phyloP scores from a whole-genome alignment of 768 basidiomycete genomes.

The Rhizopogon sp. region DNA sequence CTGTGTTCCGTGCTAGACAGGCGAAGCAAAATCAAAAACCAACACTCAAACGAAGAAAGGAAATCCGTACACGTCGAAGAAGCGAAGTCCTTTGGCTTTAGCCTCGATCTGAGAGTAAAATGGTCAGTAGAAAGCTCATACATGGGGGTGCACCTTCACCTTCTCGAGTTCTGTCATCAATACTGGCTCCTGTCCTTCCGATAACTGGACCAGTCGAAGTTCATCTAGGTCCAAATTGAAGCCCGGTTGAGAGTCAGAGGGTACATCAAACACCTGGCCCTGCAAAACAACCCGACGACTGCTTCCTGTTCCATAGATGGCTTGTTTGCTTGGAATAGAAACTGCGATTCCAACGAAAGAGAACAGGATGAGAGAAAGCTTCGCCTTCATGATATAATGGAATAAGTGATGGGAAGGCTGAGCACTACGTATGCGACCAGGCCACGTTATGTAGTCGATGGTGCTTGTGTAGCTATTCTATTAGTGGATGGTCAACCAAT shows the following conservation, averaged over 20 bases:
- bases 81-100: conserved; percentile 72
- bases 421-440: no score
- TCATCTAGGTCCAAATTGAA: conserved; percentile 71
- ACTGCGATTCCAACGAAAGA: background rate
- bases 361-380: background rate
- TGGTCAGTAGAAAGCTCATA: background rate
- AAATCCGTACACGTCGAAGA: conserved; percentile 74
- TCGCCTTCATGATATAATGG: background rate
- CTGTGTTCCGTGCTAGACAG: conserved; percentile 69
- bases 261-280: conserved; percentile 20
- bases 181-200: conserved; percentile 57
- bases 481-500: no score
- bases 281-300: conserved; percentile 20
- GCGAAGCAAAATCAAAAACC: conserved; percentile 7
- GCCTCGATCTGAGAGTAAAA: conserved; percentile 53
- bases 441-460: no score
- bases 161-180: conserved; percentile 92
- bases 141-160: conserved; percentile 32
- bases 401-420: no score
- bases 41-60: conserved; percentile 5
- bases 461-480: no score
- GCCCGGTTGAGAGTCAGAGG: conserved; percentile 29
- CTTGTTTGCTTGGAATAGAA: background rate
- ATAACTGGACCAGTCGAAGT: conserved; percentile 67
- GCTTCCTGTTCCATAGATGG: background rate